Base-by-base conservation (phyloP, 192 early-diverging fungal species). In the Podila horticola region DNA sequence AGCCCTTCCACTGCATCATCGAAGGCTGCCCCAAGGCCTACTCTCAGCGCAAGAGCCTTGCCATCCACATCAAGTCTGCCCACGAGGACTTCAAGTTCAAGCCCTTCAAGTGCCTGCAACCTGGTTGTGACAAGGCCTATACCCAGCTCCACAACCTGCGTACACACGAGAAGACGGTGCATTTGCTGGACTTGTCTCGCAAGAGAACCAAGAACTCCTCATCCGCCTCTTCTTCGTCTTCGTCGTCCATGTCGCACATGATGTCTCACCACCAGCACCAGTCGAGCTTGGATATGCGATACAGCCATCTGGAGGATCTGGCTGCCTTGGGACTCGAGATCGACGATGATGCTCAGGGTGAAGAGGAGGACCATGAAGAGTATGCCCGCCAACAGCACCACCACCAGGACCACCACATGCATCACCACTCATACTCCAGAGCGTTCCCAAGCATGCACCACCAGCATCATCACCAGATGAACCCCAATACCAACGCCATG, bases 121-220 rank as follows among this genome's bases (percentile, higher is more conserved):
- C 83, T 2, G 93, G 91, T 19, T 95, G 94, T 67, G 89, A 84
- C 68, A 95, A 95, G 82, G 76, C 91, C 52, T 95, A 94, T 60
- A 89, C 90, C 26, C 94, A 94, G 87, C 86, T 91, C 81, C 92
- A 92, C 17, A 94, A 95, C 74, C 82, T 94, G 87, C 86, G 88
- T 58, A 94, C 94, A 2, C 94, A 95, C 50, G 91, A 94, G 84
- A 88, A 91, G 79, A 90, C 89, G 1, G 77, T 81, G 11, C 77
- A 81, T 51, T 31, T 81, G 71, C 52, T 81, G 6, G 77, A 81
- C 59, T 31, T 81, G 19, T 81, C 77, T 19, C 62, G 77, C 22
- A 81, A 81, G 77, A 58, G 77, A 13, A 45, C 67, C 66, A 81
- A 81, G 57, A 73, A 73, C 59, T 50, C 66, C 28, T 24, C 31